Evolutionary conservation across 164 flowering plant genomes (phyloP), one percentile per base, ranked within the genome.

Genomic region (Kalanchoe fedtschenkoi): DNA sequence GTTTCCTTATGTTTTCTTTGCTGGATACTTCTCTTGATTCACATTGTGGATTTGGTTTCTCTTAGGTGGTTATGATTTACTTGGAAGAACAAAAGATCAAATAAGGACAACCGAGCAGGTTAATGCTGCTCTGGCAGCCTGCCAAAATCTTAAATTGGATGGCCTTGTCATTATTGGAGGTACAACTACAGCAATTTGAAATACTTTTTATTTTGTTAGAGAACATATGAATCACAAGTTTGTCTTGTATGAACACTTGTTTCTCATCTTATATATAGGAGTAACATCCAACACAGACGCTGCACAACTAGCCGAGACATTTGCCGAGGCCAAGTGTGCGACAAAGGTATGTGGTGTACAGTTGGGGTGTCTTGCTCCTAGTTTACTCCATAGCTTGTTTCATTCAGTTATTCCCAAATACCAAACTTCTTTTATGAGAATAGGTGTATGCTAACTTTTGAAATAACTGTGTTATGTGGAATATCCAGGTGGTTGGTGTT

Each of bases 241-340:
- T 2, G 2, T 22, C 47, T 19, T 6, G 13, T n/a, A 17, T 63
- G 66, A 13, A 34, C 43, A 28, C 47, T 15, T 24, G 5, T 19
- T 34, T 15, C 54, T 32, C 68, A 35, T 46, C 61, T 10, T 14
- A 74, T 53, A 64, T 77, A 65, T 59, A 93, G 98, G 98, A 68
- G 97, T 93, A 43, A 93, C 97, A 51, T 93, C 99, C 64, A 93
- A 93, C 77, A 88, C 96, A 2, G 99, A 93, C 77, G 99, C 99
- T 74, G 99, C 99, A 69, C 90, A 88, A 62, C 91, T 93, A 61
- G 99, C 99, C 44, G 97, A 93, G 77, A 88, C 87, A 34, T 93
- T 93, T 85, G 96, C 96, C 26, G 95, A 83, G 74, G 83, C 87
- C 66, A 81, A 88, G 65, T 93, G 99, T 70, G 70, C 80, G 19